Conservation (phyloP, 169 alveolate genomes). For the Eimeria brunetti region DNA sequence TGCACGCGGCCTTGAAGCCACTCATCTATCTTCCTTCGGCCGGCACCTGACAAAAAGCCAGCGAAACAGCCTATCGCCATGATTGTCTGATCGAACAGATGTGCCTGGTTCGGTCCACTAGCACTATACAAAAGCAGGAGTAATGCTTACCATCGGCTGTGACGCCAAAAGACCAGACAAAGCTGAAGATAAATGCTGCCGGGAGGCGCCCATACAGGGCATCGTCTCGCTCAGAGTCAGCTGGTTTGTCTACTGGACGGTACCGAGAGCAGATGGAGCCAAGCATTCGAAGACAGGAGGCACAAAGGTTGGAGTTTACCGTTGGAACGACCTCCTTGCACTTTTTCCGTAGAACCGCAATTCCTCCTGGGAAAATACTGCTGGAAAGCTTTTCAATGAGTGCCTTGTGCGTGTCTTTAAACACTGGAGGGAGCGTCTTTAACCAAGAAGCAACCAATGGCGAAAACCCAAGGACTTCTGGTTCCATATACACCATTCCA, state of each 20-base stretch:
- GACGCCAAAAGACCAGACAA: conserved; percentile 31
- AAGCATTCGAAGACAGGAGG: conserved; percentile 85
- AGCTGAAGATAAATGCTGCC: conserved; percentile 55
- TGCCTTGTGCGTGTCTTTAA: conserved; percentile 60
- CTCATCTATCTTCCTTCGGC: conserved; percentile 1
- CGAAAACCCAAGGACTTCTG: conserved; percentile 94
- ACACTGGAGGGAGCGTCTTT: conserved; percentile 88
- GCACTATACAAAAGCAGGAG: neutral
- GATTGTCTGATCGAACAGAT: neutral
- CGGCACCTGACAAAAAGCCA: conserved; percentile 9
- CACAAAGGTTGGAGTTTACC: conserved; percentile 89
- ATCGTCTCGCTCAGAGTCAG: conserved; percentile 24
- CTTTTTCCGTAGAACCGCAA: conserved; percentile 88
- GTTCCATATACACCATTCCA: conserved; percentile 98
- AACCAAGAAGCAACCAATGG: conserved; percentile 95
- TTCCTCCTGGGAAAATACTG: conserved; percentile 83
- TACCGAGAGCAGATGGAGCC: conserved; percentile 91
- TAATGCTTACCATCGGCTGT: conserved; percentile 29
- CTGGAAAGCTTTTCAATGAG: conserved; percentile 83
- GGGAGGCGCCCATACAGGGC: conserved; percentile 37
- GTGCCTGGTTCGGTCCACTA: neutral
- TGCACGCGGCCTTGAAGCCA: conserved; percentile 17
- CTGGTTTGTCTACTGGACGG: conserved; percentile 86
- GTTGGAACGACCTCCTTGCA: conserved; percentile 87
- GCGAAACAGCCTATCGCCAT: neutral